Base-by-base conservation (phyloP, 2,329 filamentous ascomycete species). In the Dichotomopilus funicola region DNA sequence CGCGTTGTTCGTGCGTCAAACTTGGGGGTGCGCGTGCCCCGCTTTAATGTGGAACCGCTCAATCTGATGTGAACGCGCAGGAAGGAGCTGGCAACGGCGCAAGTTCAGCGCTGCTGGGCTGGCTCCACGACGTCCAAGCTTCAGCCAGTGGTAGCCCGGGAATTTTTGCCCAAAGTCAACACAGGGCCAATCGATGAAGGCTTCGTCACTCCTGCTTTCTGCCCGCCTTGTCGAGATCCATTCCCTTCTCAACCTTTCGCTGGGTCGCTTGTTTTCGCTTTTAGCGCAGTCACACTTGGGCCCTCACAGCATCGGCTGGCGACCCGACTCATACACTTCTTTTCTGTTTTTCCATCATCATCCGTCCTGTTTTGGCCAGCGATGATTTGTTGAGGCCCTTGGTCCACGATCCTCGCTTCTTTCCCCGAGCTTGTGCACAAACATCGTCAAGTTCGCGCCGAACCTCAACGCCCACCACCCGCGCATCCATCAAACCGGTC, bases 121-220 rank as follows among this genome's bases (percentile, higher is more conserved):
- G 19, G 19, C 60, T 56, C 59, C 61, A 60, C 57, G 54, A 40
- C 54, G 34, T 12, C 33, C 55, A 27, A 57, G 59, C 61, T 62
- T 52, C 57, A 56, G 52, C 64, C 65, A 66, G 61, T 66, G 47
- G 44, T 45, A 55, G 50, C 56, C 46, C 49, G 27, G 42, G 54
- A 59, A 59, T 64, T 67, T 63, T 65, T 55, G 48, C 62, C 61
- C 60, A 64, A 63, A 64, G 65, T 67, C 65, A 67, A 66, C 65
- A 65, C 61, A 61, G 49, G 3, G 57, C 63, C 63, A 67, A 65
- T 65, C 59, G 61, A 59, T 53, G 61, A 59, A 62, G 59, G 57
- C 65, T 65, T 65, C 64, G 60, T 64, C 61, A 61, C 61, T 62
- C 51, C 33, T 58, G 57, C 57, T 52, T 51, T 49, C 59, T 59